Evolutionary conservation across 2,329 filamentous ascomycete genomes (phyloP).

Genomic region (Pyricularia grisea): DNA sequence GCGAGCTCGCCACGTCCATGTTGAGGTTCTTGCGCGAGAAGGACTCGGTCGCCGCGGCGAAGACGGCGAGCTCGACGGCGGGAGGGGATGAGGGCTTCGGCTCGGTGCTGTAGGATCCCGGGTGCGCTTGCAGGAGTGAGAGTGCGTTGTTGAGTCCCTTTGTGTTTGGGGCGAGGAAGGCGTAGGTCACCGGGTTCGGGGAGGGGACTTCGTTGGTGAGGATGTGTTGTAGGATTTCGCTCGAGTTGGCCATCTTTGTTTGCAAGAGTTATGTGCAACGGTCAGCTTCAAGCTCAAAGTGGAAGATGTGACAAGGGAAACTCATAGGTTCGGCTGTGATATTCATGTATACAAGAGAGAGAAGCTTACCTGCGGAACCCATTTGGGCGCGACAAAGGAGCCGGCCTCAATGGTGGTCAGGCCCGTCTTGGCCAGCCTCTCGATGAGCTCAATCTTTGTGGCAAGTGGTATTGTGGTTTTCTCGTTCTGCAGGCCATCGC

Average conservation of each 20-base stretch:
- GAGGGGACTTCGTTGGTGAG: slow-evolving; percentile 47
- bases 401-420: slow-evolving; percentile 69
- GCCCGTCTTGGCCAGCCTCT: slow-evolving; percentile 58
- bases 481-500: slow-evolving; percentile 84
- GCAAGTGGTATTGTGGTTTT: slow-evolving; percentile 58
- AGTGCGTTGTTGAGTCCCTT: slow-evolving; percentile 61
- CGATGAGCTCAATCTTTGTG: slow-evolving; percentile 70
- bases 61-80: slow-evolving; percentile 28
- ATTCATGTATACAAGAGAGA: neutral
- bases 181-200: slow-evolving; percentile 55
- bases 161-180: slow-evolving; percentile 71
- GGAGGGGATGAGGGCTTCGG: slow-evolving; percentile 34
- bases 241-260: slow-evolving; percentile 66
- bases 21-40: slow-evolving; percentile 80
- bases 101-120: slow-evolving; percentile 39
- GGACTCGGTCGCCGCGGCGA: slow-evolving; percentile 71
- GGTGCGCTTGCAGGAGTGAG: slow-evolving; percentile 41
- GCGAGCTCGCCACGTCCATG: slow-evolving; percentile 64
- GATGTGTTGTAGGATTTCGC: slow-evolving; percentile 62
- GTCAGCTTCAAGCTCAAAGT: neutral
- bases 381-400: slow-evolving; percentile 76
- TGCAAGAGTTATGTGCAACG: neutral
- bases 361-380: slow-evolving; percentile 57
- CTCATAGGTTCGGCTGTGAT: no score
- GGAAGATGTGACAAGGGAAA: no score